These are phyloP conservation scores for Euphorbia lathyris DNA, from an alignment of 345 rosid genomes.

Conservation along the genomic window DNA sequence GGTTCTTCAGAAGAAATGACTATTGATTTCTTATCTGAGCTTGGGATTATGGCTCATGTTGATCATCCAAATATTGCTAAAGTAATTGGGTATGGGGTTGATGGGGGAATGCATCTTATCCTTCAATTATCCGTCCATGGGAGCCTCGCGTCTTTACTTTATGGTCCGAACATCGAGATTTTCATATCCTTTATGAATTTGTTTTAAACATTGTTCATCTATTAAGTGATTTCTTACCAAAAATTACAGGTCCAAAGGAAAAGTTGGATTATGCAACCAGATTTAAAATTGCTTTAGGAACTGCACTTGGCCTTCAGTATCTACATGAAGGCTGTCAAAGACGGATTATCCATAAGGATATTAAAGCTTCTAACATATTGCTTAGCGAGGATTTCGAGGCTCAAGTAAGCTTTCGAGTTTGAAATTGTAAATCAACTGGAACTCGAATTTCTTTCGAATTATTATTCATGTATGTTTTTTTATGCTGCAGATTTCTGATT, in stretches of 20 bases:
- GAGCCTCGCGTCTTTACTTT: slow-evolving; percentile 76
- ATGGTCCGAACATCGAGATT: slow-evolving; percentile 43
- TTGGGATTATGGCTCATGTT: slow-evolving; percentile 87
- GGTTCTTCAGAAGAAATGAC: slow-evolving; percentile 88
- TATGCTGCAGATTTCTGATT: slow-evolving; percentile 92
- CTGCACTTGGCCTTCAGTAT: slow-evolving; percentile 74
- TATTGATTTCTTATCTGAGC: slow-evolving; percentile 74
- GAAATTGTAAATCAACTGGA: not conserved
- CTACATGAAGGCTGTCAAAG: slow-evolving; percentile 91
- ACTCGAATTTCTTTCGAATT: not conserved
- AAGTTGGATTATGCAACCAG: slow-evolving; percentile 58
- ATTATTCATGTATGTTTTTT: not conserved
- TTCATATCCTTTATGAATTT: slow-evolving; percentile 9
- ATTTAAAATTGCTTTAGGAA: slow-evolving; percentile 71
- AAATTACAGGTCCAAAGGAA: slow-evolving; percentile 55
- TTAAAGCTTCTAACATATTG: slow-evolving; percentile 87
- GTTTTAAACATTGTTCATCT: not conserved
- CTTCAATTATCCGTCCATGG: slow-evolving; percentile 85
- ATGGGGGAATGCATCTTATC: slow-evolving; percentile 94
- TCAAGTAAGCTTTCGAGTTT: slow-evolving; percentile 41
- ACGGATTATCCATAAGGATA: slow-evolving; percentile 91
- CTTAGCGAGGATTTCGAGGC: slow-evolving; percentile 80
- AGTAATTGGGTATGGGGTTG: slow-evolving; percentile 81
- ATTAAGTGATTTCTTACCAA: not conserved
- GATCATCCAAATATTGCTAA: slow-evolving; percentile 93